Percentiles rank a stretch among this genome's conserved stretches.
Evolutionary conservation across 331 rosid species (phyloP).

Genomic region (Pyracantha coccinea): DNA sequence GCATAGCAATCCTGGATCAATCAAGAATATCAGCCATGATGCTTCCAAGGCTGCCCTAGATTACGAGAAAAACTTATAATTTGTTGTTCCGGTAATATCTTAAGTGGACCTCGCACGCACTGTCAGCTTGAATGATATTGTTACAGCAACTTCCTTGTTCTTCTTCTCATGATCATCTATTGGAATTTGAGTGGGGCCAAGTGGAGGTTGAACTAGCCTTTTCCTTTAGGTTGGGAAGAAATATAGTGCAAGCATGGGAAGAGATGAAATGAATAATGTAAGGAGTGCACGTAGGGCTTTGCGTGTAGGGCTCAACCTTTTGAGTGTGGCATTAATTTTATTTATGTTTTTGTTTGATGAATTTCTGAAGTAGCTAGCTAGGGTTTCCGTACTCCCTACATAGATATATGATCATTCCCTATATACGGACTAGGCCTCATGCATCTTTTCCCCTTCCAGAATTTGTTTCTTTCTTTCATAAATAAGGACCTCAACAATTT

Average conservation of each 20-base stretch:
- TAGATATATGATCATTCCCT: slow-evolving; percentile 62
- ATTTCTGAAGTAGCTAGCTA: background rate
- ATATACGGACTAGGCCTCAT: slow-evolving; percentile 23
- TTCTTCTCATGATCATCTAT: background rate
- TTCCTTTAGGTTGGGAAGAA: background rate
- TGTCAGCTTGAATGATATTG: no score
- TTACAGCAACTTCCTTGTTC: background rate
- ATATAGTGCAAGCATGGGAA: slow-evolving; percentile 10
- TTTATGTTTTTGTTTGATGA: background rate
- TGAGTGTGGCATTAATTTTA: slow-evolving; percentile 36
- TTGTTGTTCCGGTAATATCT: no score
- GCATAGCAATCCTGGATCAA: background rate
- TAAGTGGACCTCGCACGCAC: background rate
- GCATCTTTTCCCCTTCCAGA: slow-evolving; percentile 22
- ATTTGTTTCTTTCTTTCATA: slow-evolving; percentile 28
- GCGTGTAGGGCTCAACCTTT: slow-evolving; percentile 71
- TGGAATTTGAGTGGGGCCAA: background rate
- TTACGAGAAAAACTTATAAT: background rate
- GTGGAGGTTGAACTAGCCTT: background rate
- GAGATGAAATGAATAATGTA: slow-evolving; percentile 36
- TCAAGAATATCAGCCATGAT: background rate
- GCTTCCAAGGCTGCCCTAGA: background rate
- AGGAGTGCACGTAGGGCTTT: slow-evolving; percentile 64
- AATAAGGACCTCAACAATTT: slow-evolving; percentile 18
- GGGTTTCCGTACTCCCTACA: background rate